phyloP scores from a whole-genome alignment of 306 rosid genomes.

The Lotus japonicus region DNA sequence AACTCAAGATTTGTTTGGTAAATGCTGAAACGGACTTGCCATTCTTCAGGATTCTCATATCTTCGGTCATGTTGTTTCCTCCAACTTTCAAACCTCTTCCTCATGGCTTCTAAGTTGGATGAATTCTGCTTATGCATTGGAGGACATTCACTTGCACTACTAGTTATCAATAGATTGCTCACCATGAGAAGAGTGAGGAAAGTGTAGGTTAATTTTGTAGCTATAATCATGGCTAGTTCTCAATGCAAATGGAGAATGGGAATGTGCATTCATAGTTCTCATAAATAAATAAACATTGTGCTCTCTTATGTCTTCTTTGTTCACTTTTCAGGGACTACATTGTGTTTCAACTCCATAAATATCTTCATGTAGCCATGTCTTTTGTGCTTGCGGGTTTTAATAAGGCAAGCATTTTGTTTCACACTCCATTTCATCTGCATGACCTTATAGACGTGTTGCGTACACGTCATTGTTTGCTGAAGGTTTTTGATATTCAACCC shows the following conservation, averaged over 20 bases:
- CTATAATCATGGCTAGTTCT: conserved; percentile 36
- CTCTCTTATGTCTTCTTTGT: too few species aligned
- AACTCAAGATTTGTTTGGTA: conserved; percentile 46
- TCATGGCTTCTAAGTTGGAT: conserved; percentile 16
- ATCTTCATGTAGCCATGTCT: conserved; percentile 27
- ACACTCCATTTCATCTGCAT: conserved; percentile 14
- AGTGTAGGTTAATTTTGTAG: conserved; percentile 12
- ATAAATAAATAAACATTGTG: too few species aligned
- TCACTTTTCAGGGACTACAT: background rate
- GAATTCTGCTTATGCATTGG: background rate
- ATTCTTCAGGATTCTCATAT: conserved; percentile 39
- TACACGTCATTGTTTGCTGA: background rate
- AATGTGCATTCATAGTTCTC: background rate
- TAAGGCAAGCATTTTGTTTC: conserved; percentile 25
- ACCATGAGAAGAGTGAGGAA: conserved; percentile 32
- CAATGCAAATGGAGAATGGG: conserved; percentile 5
- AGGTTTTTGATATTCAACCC: background rate
- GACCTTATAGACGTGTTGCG: conserved; percentile 3
- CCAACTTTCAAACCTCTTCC: conserved; percentile 55
- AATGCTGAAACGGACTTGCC: conserved; percentile 44
- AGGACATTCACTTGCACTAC: conserved; percentile 17
- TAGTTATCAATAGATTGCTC: conserved; percentile 22
- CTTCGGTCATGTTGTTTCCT: conserved; percentile 17
- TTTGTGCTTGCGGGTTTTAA: conserved; percentile 32
- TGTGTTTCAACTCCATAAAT: background rate